These are phyloP conservation scores for Colletotrichum ledebouriae DNA, from an alignment of 2,329 filamentous ascomycete species.

Conservation along the genomic window DNA sequence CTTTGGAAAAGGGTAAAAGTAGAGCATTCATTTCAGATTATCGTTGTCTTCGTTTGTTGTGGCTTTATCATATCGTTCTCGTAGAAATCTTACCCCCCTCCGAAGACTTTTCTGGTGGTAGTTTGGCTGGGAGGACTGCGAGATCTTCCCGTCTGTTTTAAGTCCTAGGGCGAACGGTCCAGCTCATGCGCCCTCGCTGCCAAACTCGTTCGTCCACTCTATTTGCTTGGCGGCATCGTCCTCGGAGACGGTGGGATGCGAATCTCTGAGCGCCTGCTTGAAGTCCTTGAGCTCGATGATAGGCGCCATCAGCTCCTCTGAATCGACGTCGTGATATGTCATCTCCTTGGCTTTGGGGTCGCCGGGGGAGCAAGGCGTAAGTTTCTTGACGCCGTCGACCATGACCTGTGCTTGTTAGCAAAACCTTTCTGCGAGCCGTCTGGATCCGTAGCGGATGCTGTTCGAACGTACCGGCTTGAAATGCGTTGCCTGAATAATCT, in stretches of 20 bases:
- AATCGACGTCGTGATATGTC: slow-evolving; percentile 90
- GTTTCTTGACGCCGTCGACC: slow-evolving; percentile 74
- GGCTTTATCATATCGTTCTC: too few species aligned
- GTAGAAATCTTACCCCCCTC: too few species aligned
- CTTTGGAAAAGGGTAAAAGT: too few species aligned
- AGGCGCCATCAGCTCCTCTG: slow-evolving; percentile 88
- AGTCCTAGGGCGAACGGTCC: not conserved
- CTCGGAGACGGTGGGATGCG: slow-evolving; percentile 88
- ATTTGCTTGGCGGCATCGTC: slow-evolving; percentile 87
- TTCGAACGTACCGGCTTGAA: slow-evolving; percentile 84
- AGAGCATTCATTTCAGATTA: too few species aligned
- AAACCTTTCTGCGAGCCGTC: not conserved
- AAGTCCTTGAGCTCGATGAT: slow-evolving; percentile 92
- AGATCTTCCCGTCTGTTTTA: not conserved
- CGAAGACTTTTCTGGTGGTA: too few species aligned
- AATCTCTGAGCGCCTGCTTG: slow-evolving; percentile 88
- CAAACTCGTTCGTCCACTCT: slow-evolving; percentile 97
- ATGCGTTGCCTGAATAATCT: slow-evolving; percentile 97
- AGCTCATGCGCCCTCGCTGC: slow-evolving; percentile 80
- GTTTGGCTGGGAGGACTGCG: too few species aligned
- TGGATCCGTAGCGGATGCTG: not conserved
- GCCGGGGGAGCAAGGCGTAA: slow-evolving; percentile 95
- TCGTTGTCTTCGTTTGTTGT: too few species aligned
- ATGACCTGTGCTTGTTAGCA: slow-evolving; percentile 67
- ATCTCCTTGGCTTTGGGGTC: slow-evolving; percentile 90